Percentiles rank a stretch among this genome's conserved stretches.
Conservation (phyloP, 2,329 filamentous ascomycete genomes). For the Verticillium alfalfae region DNA sequence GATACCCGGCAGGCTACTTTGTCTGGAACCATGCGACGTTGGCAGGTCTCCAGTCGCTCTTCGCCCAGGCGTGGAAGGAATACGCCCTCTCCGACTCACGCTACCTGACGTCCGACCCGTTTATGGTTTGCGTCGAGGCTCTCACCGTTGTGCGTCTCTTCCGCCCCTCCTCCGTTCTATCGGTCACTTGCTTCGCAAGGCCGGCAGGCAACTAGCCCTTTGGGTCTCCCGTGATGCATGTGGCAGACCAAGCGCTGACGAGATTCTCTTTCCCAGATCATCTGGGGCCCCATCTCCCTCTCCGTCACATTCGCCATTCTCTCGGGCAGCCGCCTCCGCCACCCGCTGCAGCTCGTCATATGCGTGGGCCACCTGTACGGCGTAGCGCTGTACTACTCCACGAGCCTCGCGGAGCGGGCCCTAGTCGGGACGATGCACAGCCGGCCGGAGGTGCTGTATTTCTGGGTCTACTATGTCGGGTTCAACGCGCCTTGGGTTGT, state of each 20-base stretch:
- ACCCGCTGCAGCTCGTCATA: constrained; percentile 45
- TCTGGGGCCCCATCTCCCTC: constrained; percentile 56
- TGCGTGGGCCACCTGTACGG: constrained; percentile 55
- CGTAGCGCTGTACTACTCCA: constrained; percentile 57
- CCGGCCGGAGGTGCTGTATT: constrained; percentile 55
- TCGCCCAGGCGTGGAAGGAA: constrained; percentile 90
- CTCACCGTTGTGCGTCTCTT: constrained; percentile 64
- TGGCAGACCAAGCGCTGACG: not conserved
- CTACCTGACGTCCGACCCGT: constrained; percentile 75
- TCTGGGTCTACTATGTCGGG: constrained; percentile 58
- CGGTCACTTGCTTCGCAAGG: too few species aligned
- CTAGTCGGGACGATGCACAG: constrained; percentile 43
- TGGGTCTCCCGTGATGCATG: not conserved
- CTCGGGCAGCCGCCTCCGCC: constrained; percentile 34
- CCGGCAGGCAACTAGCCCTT: too few species aligned
- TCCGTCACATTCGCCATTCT: constrained; percentile 41
- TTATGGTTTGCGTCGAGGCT: constrained; percentile 82
- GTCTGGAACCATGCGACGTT: constrained; percentile 62
- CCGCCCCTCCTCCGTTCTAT: too few species aligned
- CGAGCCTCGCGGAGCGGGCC: constrained; percentile 43
- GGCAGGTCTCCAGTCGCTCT: constrained; percentile 62
- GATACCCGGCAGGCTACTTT: constrained; percentile 58
- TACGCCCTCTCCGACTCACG: constrained; percentile 83
- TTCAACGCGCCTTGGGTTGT: constrained; percentile 58
- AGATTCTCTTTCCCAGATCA: constrained; percentile 25